These are phyloP conservation scores for Komagataella mondaviorum DNA, from an alignment of 805 yeast genomes.

Conservation along the genomic window DNA sequence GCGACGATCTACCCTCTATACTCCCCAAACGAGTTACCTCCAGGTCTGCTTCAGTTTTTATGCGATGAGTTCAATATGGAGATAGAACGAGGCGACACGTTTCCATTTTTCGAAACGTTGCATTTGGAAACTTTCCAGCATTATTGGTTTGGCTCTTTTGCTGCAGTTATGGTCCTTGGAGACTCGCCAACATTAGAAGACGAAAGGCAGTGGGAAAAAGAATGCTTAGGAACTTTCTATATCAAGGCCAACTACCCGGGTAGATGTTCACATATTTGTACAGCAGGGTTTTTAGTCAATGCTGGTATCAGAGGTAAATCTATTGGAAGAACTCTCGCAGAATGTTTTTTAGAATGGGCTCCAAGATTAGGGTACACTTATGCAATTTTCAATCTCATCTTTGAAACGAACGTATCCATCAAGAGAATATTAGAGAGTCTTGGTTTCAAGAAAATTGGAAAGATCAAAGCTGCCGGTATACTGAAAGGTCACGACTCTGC, in stretches of 20 bases:
- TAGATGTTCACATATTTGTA: slow-evolving; percentile 83
- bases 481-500: slow-evolving; percentile 75
- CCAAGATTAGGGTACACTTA: slow-evolving; percentile 80
- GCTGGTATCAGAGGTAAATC: slow-evolving; percentile 90
- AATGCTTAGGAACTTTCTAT: slow-evolving; percentile 79
- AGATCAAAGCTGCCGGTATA: slow-evolving; percentile 78
- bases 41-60: slow-evolving; percentile 63
- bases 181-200: slow-evolving; percentile 37
- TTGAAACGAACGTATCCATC: slow-evolving; percentile 79
- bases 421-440: slow-evolving; percentile 64
- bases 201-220: slow-evolving; percentile 77
- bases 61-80: slow-evolving; percentile 93
- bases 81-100: slow-evolving; percentile 76
- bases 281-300: slow-evolving; percentile 79
- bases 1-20: slow-evolving; percentile 87
- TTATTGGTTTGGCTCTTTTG: slow-evolving; percentile 82
- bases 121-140: slow-evolving; percentile 64
- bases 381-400: slow-evolving; percentile 72
- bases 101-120: slow-evolving; percentile 73
- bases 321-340: slow-evolving; percentile 74
- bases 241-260: slow-evolving; percentile 89
- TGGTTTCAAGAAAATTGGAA: slow-evolving; percentile 67
- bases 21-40: slow-evolving; percentile 55
- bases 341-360: slow-evolving; percentile 84
- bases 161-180: slow-evolving; percentile 72